Conservation (phyloP, 176 grass and related monocot species). For the Oryza glumipatula region DNA sequence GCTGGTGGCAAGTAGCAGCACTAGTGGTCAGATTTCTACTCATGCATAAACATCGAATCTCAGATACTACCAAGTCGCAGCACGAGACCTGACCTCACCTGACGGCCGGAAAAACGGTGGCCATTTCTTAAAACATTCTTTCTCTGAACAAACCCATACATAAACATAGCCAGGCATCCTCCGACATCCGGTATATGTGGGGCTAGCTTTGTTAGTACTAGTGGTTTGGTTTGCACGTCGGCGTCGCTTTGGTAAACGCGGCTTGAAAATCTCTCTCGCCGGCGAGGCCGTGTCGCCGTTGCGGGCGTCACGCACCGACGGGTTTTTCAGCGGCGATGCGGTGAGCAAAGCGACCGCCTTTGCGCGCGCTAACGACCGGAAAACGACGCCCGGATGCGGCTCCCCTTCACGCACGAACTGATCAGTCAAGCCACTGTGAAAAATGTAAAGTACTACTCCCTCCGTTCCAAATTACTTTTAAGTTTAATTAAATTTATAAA, state of each 20-base stretch:
- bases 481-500: no score
- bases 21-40: constrained; percentile 15
- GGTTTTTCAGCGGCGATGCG: background rate
- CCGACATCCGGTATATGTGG: background rate
- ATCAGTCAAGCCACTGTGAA: background rate
- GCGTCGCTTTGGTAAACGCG: constrained; percentile 42
- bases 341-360: background rate
- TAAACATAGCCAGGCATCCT: background rate
- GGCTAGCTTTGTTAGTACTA: background rate
- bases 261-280: constrained; percentile 31
- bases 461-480: no score
- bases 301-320: background rate
- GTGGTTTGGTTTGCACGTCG: constrained; percentile 42
- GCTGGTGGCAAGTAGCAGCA: constrained; percentile 7
- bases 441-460: background rate
- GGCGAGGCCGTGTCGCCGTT: background rate
- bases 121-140: constrained; percentile 29
- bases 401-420: background rate
- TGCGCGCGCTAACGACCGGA: constrained; percentile 23
- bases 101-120: constrained; percentile 4
- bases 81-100: background rate
- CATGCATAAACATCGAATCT: constrained; percentile 9
- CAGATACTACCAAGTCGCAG: background rate
- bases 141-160: background rate
- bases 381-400: constrained; percentile 3